A percentile compares a stretch with the other conserved stretches of the same genome.
phyloP scores from a whole-genome alignment of 2,329 filamentous ascomycete species.

The Cordyceps sp. region DNA sequence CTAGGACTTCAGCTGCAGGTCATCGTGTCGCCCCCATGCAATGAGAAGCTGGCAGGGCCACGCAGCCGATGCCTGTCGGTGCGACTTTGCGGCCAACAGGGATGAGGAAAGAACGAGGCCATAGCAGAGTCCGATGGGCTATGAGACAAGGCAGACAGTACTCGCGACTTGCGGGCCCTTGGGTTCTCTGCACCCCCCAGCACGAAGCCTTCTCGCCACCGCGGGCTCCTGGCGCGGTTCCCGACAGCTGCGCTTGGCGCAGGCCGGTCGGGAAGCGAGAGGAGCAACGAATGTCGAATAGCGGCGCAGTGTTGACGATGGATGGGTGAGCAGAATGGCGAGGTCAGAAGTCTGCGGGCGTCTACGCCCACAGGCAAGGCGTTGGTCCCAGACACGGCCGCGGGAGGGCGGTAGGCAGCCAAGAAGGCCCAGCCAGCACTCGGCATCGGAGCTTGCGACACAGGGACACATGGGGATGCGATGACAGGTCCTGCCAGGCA shows the following conservation, averaged over 20 bases:
- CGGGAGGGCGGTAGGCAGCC: no score
- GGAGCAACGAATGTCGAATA: no score
- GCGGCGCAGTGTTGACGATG: not conserved
- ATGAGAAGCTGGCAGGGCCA: conserved; percentile 1
- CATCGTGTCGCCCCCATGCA: conserved; percentile 1
- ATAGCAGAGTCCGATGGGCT: no score
- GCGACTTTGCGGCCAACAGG: conserved; percentile 3
- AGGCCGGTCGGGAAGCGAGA: not conserved
- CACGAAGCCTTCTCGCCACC: not conserved
- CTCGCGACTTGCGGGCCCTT: no score
- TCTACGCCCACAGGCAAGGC: not conserved
- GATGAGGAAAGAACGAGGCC: not conserved
- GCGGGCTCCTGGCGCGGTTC: not conserved
- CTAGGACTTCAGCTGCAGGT: conserved; percentile 3
- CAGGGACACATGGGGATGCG: conserved; percentile 1
- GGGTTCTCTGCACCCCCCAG: not conserved
- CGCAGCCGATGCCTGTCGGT: conserved; percentile 4
- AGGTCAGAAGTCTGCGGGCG: not conserved
- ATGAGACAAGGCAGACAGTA: not conserved
- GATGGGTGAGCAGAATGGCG: no score
- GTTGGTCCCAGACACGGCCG: no score
- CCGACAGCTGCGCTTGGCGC: not conserved
- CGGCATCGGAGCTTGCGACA: conserved; percentile 1
- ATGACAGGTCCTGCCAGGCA: conserved; percentile 1
- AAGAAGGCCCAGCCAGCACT: not conserved